Evolutionary conservation across 192 early-diverging fungal genomes (phyloP).

Genomic region (Coemansia sp.): DNA sequence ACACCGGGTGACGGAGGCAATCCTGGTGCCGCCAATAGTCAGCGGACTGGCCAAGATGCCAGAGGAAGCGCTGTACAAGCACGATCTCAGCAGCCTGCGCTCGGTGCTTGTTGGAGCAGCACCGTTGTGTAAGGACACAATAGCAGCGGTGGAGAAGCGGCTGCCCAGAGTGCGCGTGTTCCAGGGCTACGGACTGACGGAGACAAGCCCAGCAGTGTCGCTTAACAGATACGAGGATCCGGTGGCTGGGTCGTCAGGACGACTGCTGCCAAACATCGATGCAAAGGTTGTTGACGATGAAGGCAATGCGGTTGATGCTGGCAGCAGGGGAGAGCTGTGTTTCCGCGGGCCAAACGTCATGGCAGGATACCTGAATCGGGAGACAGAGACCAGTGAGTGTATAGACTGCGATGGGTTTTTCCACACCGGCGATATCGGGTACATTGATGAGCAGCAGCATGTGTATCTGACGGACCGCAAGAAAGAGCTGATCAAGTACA

Average conservation of each 20-base stretch:
- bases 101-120: slow-evolving; percentile 75
- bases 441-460: slow-evolving; percentile 59
- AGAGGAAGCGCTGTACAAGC: slow-evolving; percentile 54
- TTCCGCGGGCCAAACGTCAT: slow-evolving; percentile 85
- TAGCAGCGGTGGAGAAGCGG: slow-evolving; percentile 45
- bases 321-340: slow-evolving; percentile 79
- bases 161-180: slow-evolving; percentile 40
- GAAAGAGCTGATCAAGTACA: slow-evolving; percentile 95
- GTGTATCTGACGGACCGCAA: slow-evolving; percentile 70
- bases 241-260: slow-evolving; percentile 61
- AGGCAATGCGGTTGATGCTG: slow-evolving; percentile 16
- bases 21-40: slow-evolving; percentile 65
- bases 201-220: slow-evolving; percentile 43
- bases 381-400: slow-evolving; percentile 64
- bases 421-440: slow-evolving; percentile 81
- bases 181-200: slow-evolving; percentile 68
- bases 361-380: slow-evolving; percentile 81
- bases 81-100: slow-evolving; percentile 63
- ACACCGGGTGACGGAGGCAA: slow-evolving; percentile 60
- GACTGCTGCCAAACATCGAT: slow-evolving; percentile 69
- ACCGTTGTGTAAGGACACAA: slow-evolving; percentile 55
- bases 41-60: slow-evolving; percentile 72
- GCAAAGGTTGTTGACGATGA: slow-evolving; percentile 69
- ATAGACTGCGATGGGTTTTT: slow-evolving; percentile 77
- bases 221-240: slow-evolving; percentile 8